Evolutionary conservation across 345 rosid genomes (phyloP).

Genomic region (Dipteronia sinensis): DNA sequence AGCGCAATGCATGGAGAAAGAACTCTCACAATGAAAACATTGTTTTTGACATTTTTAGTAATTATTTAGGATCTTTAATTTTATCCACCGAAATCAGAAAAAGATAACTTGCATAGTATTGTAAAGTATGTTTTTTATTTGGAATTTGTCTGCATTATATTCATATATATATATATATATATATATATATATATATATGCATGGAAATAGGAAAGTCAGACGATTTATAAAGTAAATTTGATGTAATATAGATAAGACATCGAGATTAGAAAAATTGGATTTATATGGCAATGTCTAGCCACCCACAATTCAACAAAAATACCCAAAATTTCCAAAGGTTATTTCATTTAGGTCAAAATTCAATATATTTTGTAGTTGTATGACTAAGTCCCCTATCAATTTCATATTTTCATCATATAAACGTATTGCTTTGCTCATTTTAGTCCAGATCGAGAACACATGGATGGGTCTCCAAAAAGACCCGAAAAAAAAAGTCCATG

Average conservation of each 20-base stretch:
- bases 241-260: neutral
- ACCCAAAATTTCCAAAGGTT: neutral
- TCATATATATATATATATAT: too few relatives aligned
- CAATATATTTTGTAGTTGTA: neutral
- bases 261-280: neutral
- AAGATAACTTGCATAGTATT: neutral
- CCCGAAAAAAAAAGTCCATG: neutral
- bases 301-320: neutral
- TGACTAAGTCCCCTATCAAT: neutral
- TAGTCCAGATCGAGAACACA: neutral
- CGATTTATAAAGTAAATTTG: neutral
- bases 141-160: neutral
- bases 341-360: neutral
- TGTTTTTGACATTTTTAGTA: neutral
- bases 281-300: neutral
- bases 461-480: neutral
- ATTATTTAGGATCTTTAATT: neutral
- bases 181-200: too few relatives aligned
- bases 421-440: constrained; percentile 2
- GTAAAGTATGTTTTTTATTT: neutral
- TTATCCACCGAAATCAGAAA: neutral
- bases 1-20: neutral
- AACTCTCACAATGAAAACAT: neutral
- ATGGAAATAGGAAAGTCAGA: neutral
- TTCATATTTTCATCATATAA: neutral